Evolutionary conservation across 192 early-diverging fungal genomes (phyloP).

Genomic region (Lunasporangiospora selenospora): DNA sequence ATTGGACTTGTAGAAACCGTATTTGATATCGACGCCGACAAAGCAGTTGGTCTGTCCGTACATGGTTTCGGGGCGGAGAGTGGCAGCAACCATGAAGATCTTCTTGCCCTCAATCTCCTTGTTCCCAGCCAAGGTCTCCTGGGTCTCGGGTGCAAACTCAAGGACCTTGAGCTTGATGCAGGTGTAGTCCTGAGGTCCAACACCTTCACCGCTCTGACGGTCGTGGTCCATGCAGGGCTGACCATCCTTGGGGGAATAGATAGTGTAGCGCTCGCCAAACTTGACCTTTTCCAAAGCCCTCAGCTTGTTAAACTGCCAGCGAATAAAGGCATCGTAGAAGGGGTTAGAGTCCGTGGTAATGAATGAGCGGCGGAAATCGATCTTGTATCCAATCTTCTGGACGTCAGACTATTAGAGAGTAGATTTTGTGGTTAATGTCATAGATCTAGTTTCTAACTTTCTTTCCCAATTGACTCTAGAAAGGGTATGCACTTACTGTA

Average conservation of each 20-base stretch:
- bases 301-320: slow-evolving; percentile 98
- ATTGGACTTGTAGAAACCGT: slow-evolving; percentile 85
- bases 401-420: slow-evolving; percentile 65
- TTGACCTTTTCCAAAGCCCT: slow-evolving; percentile 81
- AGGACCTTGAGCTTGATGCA: slow-evolving; percentile 92
- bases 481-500: slow-evolving; percentile 47
- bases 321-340: slow-evolving; percentile 97
- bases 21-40: slow-evolving; percentile 90
- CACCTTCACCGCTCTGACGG: slow-evolving; percentile 90
- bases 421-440: too few species aligned
- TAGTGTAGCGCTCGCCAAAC: slow-evolving; percentile 96
- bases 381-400: slow-evolving; percentile 77
- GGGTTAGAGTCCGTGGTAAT: slow-evolving; percentile 98
- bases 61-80: slow-evolving; percentile 98
- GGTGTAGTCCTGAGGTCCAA: slow-evolving; percentile 95
- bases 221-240: slow-evolving; percentile 99
- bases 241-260: slow-evolving; percentile 93
- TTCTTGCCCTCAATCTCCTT: slow-evolving; percentile 67
- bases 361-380: slow-evolving; percentile 97
- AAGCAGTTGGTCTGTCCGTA: slow-evolving; percentile 99
- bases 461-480: too few species aligned
- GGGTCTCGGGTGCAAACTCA: slow-evolving; percentile 62
- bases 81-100: slow-evolving; percentile 93
- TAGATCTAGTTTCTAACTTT: too few species aligned
- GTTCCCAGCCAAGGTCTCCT: slow-evolving; percentile 48